phyloP scores from a whole-genome alignment of 2,329 filamentous ascomycete species.

The Diaporthe vexans region DNA sequence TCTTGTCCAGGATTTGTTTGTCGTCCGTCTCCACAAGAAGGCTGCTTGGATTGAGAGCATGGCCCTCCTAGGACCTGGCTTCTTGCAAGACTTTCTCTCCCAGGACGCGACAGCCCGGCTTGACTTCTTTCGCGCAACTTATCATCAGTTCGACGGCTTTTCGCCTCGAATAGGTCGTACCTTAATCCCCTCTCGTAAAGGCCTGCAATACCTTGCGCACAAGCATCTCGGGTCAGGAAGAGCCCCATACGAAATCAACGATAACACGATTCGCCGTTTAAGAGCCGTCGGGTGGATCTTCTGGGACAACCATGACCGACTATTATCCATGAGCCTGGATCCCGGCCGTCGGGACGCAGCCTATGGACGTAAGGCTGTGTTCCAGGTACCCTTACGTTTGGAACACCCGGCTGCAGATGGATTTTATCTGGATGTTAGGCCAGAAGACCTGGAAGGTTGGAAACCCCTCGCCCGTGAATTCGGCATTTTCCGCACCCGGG shows the following conservation, averaged over 20 bases:
- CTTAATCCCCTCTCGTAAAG: too few species aligned
- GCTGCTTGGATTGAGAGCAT: rapidly evolving
- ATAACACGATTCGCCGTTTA: neutral
- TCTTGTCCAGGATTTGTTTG: neutral
- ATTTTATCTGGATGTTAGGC: neutral
- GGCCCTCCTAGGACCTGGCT: neutral
- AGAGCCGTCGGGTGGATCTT: conserved; percentile 4
- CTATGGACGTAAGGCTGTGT: neutral
- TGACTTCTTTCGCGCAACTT: neutral
- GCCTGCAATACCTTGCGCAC: too few species aligned
- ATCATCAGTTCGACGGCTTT: rapidly evolving
- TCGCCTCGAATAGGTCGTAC: too few species aligned
- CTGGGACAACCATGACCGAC: neutral
- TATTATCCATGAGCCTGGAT: neutral
- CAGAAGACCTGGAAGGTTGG: too few species aligned
- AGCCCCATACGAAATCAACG: neutral
- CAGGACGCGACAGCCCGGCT: neutral
- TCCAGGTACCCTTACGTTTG: too few species aligned
- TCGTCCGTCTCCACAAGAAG: too few species aligned
- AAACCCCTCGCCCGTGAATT: neutral
- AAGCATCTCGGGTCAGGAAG: too few species aligned
- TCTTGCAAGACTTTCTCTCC: neutral
- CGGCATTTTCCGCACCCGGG: neutral
- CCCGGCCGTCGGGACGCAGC: too few species aligned
- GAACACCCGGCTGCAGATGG: too few species aligned